Evolutionary conservation across 805 yeast species (phyloP).

Genomic region (Kluyveromyces aestuarii): DNA sequence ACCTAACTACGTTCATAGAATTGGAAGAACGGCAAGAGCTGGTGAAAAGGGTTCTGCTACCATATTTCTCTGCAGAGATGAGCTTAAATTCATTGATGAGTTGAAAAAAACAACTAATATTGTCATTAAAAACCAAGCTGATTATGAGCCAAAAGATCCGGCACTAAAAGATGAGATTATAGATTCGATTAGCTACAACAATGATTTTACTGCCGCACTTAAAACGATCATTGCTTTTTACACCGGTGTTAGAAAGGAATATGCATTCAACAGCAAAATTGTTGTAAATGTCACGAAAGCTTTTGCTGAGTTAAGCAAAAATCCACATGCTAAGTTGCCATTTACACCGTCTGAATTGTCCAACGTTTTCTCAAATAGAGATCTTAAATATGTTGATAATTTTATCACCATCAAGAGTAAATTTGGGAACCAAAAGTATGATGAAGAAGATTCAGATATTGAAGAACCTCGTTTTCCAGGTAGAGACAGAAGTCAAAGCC

Average conservation of each 20-base stretch:
- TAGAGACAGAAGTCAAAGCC: neutral
- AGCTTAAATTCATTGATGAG: constrained; percentile 43
- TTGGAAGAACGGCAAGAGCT: constrained; percentile 95
- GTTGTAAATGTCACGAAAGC: constrained; percentile 17
- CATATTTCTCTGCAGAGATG: constrained; percentile 47
- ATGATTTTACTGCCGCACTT: constrained; percentile 24
- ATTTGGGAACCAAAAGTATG: neutral
- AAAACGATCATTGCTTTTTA: constrained; percentile 31
- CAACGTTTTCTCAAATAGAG: constrained; percentile 9
- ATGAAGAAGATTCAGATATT: neutral
- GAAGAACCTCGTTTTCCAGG: neutral
- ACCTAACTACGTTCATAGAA: constrained; percentile 82
- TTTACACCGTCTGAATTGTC: neutral
- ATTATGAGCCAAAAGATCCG: constrained; percentile 31
- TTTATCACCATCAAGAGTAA: neutral
- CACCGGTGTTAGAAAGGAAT: constrained; percentile 27
- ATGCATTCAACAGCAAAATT: constrained; percentile 22
- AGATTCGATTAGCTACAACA: constrained; percentile 15
- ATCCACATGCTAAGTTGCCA: constrained; percentile 17
- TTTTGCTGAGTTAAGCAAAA: constrained; percentile 17
- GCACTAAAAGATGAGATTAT: constrained; percentile 22
- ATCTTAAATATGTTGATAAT: neutral
- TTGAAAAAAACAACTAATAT: constrained; percentile 47
- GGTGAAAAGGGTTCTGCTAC: constrained; percentile 70
- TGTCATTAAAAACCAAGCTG: constrained; percentile 36